Conservation (phyloP, 345 rosid genomes). For the Nasturtium officinale region DNA sequence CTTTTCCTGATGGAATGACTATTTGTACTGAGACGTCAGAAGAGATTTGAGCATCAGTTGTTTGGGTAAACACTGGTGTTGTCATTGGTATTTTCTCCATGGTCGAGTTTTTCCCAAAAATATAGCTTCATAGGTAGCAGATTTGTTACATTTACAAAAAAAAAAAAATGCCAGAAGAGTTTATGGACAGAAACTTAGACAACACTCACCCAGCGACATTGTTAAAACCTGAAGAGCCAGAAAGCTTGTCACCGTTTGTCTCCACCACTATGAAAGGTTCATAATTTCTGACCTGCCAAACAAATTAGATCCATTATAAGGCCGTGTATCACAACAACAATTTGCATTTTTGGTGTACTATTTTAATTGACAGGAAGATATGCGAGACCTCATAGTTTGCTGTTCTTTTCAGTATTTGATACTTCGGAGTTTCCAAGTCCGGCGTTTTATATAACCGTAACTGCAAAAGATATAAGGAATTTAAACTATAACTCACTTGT, state of each 20-base stretch:
- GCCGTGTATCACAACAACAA: neutral
- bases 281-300: slow-evolving; percentile 67
- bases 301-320: neutral
- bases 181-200: neutral
- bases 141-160: neutral
- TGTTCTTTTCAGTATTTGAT: slow-evolving; percentile 70
- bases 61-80: slow-evolving; percentile 75
- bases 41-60: slow-evolving; percentile 56
- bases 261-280: slow-evolving; percentile 74
- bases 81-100: slow-evolving; percentile 74
- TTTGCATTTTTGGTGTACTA: neutral
- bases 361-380: neutral
- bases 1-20: slow-evolving; percentile 74
- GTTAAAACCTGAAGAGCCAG: slow-evolving; percentile 74
- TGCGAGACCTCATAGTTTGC: slow-evolving; percentile 72
- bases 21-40: slow-evolving; percentile 74
- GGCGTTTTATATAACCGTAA: slow-evolving; percentile 75
- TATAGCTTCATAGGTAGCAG: slow-evolving; percentile 52
- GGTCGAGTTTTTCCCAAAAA: slow-evolving; percentile 70
- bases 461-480: slow-evolving; percentile 38
- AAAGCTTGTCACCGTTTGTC: slow-evolving; percentile 73
- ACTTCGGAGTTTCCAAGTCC: slow-evolving; percentile 73
- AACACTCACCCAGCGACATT: slow-evolving; percentile 69
- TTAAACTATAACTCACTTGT: neutral
- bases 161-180: neutral